Percentiles rank a stretch among this genome's conserved stretches.
Evolutionary conservation across 352 stramenopile genomes (phyloP).

Genomic region (Globisporangium okanoganense): DNA sequence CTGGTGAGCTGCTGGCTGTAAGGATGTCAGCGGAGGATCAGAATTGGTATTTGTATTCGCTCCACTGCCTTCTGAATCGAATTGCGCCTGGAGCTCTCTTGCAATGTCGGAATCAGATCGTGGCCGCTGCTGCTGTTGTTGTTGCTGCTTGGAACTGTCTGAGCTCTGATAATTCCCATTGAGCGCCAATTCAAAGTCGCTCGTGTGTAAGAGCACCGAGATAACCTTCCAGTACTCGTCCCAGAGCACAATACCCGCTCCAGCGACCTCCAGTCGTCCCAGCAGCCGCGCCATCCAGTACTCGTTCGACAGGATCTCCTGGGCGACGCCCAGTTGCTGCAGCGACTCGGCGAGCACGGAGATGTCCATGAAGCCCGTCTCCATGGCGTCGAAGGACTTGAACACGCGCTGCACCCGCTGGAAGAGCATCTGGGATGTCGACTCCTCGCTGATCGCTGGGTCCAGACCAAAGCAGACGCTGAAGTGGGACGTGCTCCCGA

Average conservation of each 20-base stretch:
- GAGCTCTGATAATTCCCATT: conserved; percentile 35
- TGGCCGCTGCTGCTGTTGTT: conserved; percentile 13
- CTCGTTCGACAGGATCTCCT: conserved; percentile 46
- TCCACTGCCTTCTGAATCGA: conserved; percentile 46
- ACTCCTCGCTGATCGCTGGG: conserved; percentile 49
- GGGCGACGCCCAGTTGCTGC: conserved; percentile 54
- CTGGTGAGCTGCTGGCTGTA: neutral
- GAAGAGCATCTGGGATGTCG: conserved; percentile 69
- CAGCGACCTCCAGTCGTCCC: conserved; percentile 53
- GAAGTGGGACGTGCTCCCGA: conserved; percentile 90
- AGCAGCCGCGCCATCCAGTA: conserved; percentile 66
- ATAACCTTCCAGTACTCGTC: conserved; percentile 90
- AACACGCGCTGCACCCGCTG: conserved; percentile 88
- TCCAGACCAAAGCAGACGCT: conserved; percentile 84
- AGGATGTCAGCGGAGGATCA: neutral
- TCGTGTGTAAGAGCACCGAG: conserved; percentile 71
- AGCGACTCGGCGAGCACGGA: conserved; percentile 56
- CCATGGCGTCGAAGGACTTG: conserved; percentile 82
- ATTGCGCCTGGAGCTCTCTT: conserved; percentile 69
- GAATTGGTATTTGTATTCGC: neutral
- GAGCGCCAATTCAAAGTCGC: conserved; percentile 61
- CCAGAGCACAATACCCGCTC: conserved; percentile 90
- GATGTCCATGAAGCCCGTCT: conserved; percentile 86
- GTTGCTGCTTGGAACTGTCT: neutral
- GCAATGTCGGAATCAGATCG: conserved; percentile 73